Percentiles rank a stretch among this genome's conserved stretches.
Evolutionary conservation across 148 eudicot genomes (phyloP).

Genomic region (Rhododendron mucronatum): DNA sequence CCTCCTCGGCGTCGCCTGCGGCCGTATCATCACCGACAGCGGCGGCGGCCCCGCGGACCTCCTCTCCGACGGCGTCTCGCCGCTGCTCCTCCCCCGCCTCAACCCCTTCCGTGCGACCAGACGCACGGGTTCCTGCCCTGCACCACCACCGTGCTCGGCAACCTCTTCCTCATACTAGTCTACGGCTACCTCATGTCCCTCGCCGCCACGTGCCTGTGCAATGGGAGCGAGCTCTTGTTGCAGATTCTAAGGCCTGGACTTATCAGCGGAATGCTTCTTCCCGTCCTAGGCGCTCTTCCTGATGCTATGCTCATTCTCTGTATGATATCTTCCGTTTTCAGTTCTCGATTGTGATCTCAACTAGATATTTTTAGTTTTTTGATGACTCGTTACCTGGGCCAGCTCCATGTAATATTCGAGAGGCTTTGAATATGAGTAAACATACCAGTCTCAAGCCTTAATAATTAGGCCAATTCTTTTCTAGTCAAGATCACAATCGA

Average conservation of each 20-base stretch:
- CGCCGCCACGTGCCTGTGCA: conserved; percentile 43
- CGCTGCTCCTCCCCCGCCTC: conserved; percentile 7
- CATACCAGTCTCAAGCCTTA: too few species aligned
- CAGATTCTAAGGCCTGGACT: conserved; percentile 90
- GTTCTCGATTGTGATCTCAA: not conserved
- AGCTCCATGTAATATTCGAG: too few species aligned
- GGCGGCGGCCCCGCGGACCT: conserved; percentile 18
- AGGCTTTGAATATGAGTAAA: too few species aligned
- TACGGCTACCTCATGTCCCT: conserved; percentile 55
- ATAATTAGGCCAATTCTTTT: too few species aligned
- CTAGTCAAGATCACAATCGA: too few species aligned
- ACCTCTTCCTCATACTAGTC: conserved; percentile 40
- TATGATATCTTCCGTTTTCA: conserved; percentile 10
- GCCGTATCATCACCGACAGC: conserved; percentile 13
- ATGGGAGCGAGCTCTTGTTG: conserved; percentile 61
- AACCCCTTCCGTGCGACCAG: conserved; percentile 29
- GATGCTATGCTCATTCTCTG: conserved; percentile 95
- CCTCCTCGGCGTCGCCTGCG: conserved; percentile 20
- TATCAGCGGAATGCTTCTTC: conserved; percentile 79
- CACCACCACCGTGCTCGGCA: conserved; percentile 43
- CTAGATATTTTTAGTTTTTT: too few species aligned
- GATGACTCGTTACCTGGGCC: too few species aligned
- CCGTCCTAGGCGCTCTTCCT: conserved; percentile 90
- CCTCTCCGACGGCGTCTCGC: conserved; percentile 28
- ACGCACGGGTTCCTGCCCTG: conserved; percentile 61